Conservation (phyloP, 1,284 basidiomycete species). For the Pseudozyma pruni region DNA sequence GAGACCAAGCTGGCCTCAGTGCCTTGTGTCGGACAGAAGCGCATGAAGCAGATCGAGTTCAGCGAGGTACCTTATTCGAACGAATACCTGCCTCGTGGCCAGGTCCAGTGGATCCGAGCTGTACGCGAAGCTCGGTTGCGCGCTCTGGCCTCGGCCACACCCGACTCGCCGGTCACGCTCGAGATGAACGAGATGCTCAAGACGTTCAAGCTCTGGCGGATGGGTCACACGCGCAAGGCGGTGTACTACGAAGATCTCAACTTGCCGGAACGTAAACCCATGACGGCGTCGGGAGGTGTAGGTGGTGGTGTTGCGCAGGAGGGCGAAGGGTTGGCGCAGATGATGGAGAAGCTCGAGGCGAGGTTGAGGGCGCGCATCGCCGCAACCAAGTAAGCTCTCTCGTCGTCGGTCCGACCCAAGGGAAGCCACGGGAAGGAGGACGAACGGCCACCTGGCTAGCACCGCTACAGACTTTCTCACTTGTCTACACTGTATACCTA, state of each 20-base stretch:
- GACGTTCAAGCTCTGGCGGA: conserved; percentile 46
- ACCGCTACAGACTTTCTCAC: no score
- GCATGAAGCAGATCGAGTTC: conserved; percentile 41
- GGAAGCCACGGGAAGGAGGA: no score
- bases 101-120: conserved; percentile 40
- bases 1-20: conserved; percentile 24
- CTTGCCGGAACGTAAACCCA: conserved; percentile 42
- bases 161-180: conserved; percentile 15
- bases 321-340: conserved; percentile 29
- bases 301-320: conserved; percentile 38
- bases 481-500: no score
- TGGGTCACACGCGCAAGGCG: conserved; percentile 49
- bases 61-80: conserved; percentile 49
- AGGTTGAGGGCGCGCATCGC: conserved; percentile 38
- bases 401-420: no score
- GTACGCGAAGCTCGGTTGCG: conserved; percentile 34
- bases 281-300: conserved; percentile 47
- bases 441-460: no score
- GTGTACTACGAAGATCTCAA: conserved; percentile 45
- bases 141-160: conserved; percentile 5
- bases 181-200: conserved; percentile 48
- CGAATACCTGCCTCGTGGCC: conserved; percentile 36
- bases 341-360: conserved; percentile 50
- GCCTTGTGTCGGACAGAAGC: conserved; percentile 22
- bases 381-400: conserved; percentile 34